Percentiles rank a stretch among this genome's conserved stretches.
These are phyloP conservation scores for Heliamphora exappendiculata DNA, from an alignment of 148 eudicot genomes.

Conservation along the genomic window DNA sequence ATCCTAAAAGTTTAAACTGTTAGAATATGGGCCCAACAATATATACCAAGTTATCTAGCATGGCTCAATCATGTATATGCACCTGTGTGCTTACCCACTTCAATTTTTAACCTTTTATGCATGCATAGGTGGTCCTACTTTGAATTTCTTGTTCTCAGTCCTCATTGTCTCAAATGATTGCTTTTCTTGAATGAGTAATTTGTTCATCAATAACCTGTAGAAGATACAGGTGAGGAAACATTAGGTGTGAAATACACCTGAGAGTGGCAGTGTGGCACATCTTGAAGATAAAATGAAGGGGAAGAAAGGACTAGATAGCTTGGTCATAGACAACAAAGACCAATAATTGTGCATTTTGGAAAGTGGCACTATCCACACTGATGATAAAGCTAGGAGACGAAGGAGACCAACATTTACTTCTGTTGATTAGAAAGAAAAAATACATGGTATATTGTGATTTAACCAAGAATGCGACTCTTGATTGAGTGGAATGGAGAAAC, in stretches of 20 bases:
- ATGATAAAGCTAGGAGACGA: not conserved
- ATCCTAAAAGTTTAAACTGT: too few species aligned
- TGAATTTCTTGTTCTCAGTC: not conserved
- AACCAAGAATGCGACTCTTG: not conserved
- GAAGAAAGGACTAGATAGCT: too few species aligned
- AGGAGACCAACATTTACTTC: not conserved
- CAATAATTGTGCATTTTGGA: not conserved
- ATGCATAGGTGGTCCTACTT: not conserved
- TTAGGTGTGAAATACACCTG: not conserved
- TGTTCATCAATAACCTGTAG: not conserved
- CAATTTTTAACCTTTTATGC: not conserved
- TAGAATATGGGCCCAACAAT: too few species aligned
- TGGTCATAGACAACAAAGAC: not conserved
- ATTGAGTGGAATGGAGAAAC: not conserved
- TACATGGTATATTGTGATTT: not conserved
- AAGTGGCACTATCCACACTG: not conserved
- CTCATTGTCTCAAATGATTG: not conserved
- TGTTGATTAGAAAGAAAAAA: too few species aligned
- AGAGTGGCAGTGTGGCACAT: not conserved
- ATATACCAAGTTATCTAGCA: too few species aligned
- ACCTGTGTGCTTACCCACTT: too few species aligned
- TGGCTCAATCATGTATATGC: too few species aligned
- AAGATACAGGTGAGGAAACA: not conserved
- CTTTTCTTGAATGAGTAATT: not conserved
- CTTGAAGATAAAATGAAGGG: not conserved